phyloP scores from a whole-genome alignment of 2,329 filamentous ascomycete genomes.

The Pyrenophora seminiperda region DNA sequence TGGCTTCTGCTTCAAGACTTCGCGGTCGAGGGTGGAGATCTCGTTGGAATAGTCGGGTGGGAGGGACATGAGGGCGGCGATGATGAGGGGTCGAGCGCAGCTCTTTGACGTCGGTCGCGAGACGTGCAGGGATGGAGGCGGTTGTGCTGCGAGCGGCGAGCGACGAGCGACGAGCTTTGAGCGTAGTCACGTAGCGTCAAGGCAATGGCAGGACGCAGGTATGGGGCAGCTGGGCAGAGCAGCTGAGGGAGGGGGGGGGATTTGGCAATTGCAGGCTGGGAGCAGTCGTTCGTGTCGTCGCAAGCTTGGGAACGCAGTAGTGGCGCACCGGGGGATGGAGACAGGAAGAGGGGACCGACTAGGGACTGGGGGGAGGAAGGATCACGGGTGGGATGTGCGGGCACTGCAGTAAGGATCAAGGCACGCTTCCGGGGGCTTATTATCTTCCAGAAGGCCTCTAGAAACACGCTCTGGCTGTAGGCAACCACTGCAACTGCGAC shows the following conservation, averaged over 20 bases:
- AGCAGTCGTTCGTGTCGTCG: background rate
- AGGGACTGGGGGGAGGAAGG: constrained; percentile 20
- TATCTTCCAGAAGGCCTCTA: constrained; percentile 40
- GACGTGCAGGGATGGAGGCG: constrained; percentile 44
- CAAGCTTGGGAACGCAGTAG: constrained; percentile 17
- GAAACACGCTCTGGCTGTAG: constrained; percentile 19
- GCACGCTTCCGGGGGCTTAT: constrained; percentile 27
- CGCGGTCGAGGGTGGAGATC: constrained; percentile 66
- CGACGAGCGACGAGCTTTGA: too few relatives aligned
- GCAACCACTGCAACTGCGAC: constrained; percentile 4
- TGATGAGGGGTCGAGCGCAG: constrained; percentile 44
- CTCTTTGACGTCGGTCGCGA: constrained; percentile 48
- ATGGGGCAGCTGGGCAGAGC: background rate
- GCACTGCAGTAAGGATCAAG: constrained; percentile 23
- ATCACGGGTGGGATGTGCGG: constrained; percentile 22
- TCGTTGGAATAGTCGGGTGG: constrained; percentile 58
- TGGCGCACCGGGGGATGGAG: constrained; percentile 21
- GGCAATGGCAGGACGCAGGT: constrained; percentile 12
- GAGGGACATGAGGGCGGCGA: constrained; percentile 45
- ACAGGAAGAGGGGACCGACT: constrained; percentile 24
- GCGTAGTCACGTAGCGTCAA: constrained; percentile 35
- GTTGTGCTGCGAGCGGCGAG: constrained; percentile 37
- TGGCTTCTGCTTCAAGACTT: constrained; percentile 64
- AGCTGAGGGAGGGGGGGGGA: background rate
- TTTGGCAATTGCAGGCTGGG: constrained; percentile 9